phyloP scores from a whole-genome alignment of 2,329 filamentous ascomycete genomes.

The Eutypella sp. region DNA sequence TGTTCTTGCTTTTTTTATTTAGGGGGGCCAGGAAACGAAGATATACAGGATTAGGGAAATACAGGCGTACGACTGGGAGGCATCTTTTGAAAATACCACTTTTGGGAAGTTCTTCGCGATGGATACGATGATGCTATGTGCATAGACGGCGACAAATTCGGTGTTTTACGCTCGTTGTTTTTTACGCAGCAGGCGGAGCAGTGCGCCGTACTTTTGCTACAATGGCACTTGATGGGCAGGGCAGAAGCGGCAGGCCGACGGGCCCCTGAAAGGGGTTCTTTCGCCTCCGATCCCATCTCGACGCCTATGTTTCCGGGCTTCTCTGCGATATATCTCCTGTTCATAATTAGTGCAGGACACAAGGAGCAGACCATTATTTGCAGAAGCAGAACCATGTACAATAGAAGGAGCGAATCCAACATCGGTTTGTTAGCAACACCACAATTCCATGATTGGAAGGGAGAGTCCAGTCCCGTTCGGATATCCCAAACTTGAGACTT shows the following conservation, averaged over 20 bases:
- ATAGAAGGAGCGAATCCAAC: slow-evolving; percentile 19
- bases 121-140: slow-evolving; percentile 19
- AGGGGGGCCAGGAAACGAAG: too few relatives aligned
- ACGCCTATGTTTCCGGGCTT: slow-evolving; percentile 26
- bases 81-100: slow-evolving; percentile 22
- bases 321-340: slow-evolving; percentile 19
- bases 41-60: slow-evolving; percentile 19
- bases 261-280: slow-evolving; percentile 31
- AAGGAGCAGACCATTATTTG: slow-evolving; percentile 17
- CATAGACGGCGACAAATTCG: slow-evolving; percentile 28
- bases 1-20: too few relatives aligned
- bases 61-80: slow-evolving; percentile 18
- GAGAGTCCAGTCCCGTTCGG: too few relatives aligned
- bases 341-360: slow-evolving; percentile 25
- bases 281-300: slow-evolving; percentile 31
- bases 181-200: slow-evolving; percentile 34
- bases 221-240: slow-evolving; percentile 14
- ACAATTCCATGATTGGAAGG: too few relatives aligned
- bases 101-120: slow-evolving; percentile 21
- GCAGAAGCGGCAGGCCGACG: neutral
- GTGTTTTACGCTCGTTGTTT: slow-evolving; percentile 52
- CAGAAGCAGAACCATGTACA: slow-evolving; percentile 23
- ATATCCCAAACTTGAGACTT: too few relatives aligned
- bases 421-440: slow-evolving; percentile 20
- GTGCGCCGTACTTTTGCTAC: too few relatives aligned